Conservation (phyloP, 2,329 filamentous ascomycete genomes). For the Coniochaeta pulveracea region DNA sequence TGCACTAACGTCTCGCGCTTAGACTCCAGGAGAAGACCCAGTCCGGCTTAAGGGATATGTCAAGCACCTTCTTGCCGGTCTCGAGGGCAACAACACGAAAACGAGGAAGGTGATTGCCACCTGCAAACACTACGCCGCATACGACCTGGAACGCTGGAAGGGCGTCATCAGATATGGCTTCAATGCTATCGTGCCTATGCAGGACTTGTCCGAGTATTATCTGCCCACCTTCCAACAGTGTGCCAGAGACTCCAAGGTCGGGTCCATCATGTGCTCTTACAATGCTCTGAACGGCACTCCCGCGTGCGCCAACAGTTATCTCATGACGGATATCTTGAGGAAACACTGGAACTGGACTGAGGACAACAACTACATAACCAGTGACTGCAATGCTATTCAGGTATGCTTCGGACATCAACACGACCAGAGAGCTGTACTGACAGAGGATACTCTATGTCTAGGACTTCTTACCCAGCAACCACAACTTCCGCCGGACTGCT, state of each 20-base stretch:
- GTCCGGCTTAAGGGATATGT: constrained; percentile 14
- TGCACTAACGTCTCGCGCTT: neutral
- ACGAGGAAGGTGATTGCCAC: constrained; percentile 33
- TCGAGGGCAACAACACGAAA: constrained; percentile 13
- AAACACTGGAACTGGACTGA: constrained; percentile 54
- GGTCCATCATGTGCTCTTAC: constrained; percentile 51
- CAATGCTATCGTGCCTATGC: constrained; percentile 23
- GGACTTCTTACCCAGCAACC: constrained; percentile 35
- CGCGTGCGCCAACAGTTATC: constrained; percentile 49
- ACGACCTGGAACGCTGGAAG: constrained; percentile 34
- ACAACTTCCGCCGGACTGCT: constrained; percentile 24
- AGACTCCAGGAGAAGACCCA: constrained; percentile 19
- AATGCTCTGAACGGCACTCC: constrained; percentile 53
- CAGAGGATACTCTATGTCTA: neutral
- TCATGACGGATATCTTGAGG: constrained; percentile 50
- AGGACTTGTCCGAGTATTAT: constrained; percentile 59
- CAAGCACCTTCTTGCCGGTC: constrained; percentile 13
- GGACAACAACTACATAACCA: constrained; percentile 50
- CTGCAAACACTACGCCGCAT: constrained; percentile 48
- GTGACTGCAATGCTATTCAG: constrained; percentile 53
- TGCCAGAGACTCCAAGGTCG: constrained; percentile 41
- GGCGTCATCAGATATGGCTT: constrained; percentile 15
- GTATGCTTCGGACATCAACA: neutral
- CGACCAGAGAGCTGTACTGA: neutral
- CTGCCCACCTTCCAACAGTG: constrained; percentile 54